Percentiles rank a stretch among this genome's conserved stretches.
phyloP scores from a whole-genome alignment of 306 rosid species.

The Delonix regia region DNA sequence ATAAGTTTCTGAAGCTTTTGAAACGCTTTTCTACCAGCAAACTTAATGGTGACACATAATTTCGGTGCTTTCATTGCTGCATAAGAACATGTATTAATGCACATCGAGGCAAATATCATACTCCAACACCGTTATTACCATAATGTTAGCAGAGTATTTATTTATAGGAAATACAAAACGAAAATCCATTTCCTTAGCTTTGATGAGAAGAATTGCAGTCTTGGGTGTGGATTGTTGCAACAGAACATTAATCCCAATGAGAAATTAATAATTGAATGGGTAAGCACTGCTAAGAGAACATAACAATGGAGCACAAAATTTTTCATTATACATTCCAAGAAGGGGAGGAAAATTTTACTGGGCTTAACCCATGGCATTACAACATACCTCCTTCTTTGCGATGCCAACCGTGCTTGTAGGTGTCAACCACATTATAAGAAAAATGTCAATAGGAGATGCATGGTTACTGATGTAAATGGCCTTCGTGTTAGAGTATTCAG shows the following conservation, averaged over 20 bases:
- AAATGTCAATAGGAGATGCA: too few relatives aligned
- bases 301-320: too few relatives aligned
- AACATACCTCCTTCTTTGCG: constrained; percentile 68
- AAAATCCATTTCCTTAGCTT: background rate
- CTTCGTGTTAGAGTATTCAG: too few relatives aligned
- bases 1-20: constrained; percentile 16
- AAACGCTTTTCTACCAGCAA: constrained; percentile 20
- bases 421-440: constrained; percentile 66
- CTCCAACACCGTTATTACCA: too few relatives aligned
- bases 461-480: too few relatives aligned
- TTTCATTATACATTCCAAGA: background rate
- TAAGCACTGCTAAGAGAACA: too few relatives aligned
- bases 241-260: background rate
- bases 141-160: too few relatives aligned
- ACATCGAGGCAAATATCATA: too few relatives aligned
- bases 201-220: background rate
- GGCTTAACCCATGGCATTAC: too few relatives aligned
- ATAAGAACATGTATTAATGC: background rate
- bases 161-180: too few relatives aligned
- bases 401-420: constrained; percentile 68
- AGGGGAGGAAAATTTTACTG: background rate
- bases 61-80: background rate
- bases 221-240: background rate
- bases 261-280: too few relatives aligned
- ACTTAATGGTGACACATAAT: background rate